Conservation (phyloP, 345 rosid genomes). For the Eucalyptus coolabah region DNA sequence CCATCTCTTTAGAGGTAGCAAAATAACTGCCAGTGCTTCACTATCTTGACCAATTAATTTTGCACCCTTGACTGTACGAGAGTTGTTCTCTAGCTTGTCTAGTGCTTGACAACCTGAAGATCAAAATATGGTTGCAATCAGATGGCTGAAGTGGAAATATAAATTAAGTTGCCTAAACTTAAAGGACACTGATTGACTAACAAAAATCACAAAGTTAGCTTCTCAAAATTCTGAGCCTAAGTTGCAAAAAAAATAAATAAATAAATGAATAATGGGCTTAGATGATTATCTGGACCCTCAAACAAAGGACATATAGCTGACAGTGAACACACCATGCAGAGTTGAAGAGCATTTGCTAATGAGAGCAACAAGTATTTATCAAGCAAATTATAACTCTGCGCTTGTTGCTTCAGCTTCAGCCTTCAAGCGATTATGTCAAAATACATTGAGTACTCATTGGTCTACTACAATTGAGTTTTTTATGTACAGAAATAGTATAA, state of each 20-base stretch:
- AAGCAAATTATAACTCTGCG: background rate
- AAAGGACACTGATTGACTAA: background rate
- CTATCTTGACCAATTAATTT: constrained; percentile 62
- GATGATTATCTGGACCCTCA: background rate
- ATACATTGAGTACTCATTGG: background rate
- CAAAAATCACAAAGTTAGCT: background rate
- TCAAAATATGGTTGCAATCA: background rate
- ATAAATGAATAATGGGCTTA: background rate
- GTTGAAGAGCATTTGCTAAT: background rate
- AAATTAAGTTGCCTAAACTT: background rate
- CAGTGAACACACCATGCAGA: background rate
- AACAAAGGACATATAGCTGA: background rate
- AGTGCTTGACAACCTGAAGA: constrained; percentile 47
- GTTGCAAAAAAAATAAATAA: background rate
- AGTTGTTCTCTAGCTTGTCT: constrained; percentile 72
- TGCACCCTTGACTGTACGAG: constrained; percentile 88
- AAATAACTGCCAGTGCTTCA: constrained; percentile 43
- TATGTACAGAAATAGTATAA: background rate
- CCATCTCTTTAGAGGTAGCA: constrained; percentile 68
- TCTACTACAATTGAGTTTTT: background rate
- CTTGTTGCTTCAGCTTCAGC: background rate
- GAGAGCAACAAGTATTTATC: background rate
- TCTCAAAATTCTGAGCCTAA: background rate
- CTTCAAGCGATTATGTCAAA: background rate
- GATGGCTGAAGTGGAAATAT: background rate